Conservation (phyloP, 345 rosid species). For the Laguncularia racemosa region DNA sequence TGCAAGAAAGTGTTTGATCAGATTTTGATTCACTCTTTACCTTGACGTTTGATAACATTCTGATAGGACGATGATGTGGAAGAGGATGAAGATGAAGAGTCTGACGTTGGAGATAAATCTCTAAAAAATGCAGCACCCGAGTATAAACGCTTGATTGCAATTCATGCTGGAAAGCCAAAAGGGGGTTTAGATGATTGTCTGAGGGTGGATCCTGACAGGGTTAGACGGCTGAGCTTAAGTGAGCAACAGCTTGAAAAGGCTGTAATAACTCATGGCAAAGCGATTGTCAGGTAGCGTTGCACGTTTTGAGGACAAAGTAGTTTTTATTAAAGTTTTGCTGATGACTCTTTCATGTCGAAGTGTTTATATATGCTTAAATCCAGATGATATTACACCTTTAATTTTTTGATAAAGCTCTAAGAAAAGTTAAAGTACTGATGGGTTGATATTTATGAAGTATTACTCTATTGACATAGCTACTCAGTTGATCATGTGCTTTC, state of each 20-base stretch:
- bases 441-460: too few relatives aligned
- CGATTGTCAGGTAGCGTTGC: constrained; percentile 45
- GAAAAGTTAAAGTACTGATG: too few relatives aligned
- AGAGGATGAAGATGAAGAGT: constrained; percentile 27
- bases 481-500: too few relatives aligned
- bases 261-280: constrained; percentile 30
- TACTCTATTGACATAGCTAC: too few relatives aligned
- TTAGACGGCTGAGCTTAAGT: constrained; percentile 62
- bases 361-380: background rate
- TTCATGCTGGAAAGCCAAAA: constrained; percentile 69
- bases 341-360: constrained; percentile 25
- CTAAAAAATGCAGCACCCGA: constrained; percentile 29
- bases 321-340: constrained; percentile 45
- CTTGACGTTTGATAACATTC: background rate
- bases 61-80: constrained; percentile 18
- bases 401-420: too few relatives aligned
- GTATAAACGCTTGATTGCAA: constrained; percentile 58
- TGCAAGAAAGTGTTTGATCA: background rate
- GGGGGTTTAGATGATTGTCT: constrained; percentile 41
- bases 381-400: too few relatives aligned
- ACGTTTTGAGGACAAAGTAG: constrained; percentile 24
- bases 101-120: constrained; percentile 38
- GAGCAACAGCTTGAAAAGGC: constrained; percentile 68
- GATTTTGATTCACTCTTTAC: constrained; percentile 5
- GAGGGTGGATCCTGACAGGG: constrained; percentile 39